Evolutionary conservation across 495 filamentous ascomycete species (phyloP), one percentile per base, ranked within the genome.

Genomic region (Penicillium goetzii): DNA sequence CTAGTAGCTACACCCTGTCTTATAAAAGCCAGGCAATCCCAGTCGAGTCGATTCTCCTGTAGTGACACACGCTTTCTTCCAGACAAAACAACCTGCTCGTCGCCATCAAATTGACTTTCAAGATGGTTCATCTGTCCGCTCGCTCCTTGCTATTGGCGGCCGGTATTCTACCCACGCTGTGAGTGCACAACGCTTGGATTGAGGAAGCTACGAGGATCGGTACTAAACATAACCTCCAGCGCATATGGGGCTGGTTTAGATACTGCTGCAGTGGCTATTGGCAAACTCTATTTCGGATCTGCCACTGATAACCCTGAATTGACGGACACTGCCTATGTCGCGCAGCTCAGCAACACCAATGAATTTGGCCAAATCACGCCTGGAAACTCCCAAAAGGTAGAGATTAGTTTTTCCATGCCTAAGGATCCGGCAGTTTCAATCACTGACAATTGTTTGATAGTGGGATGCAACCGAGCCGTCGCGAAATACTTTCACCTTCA

Each of bases 351-450:
- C 64, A 79, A 86, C 70, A 81, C 74, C 36, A 71, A 71, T 23
- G 85, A 88, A 66, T 87, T 87, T 60, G 85, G 86, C 32, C 79
- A 83, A 65, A 75, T 87, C 53, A 86, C 85, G 0, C 85, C 85
- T 0, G 85, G 80, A 28, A 89, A 89, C 68, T 78, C 82, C 15
- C 79, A 83, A 74, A 88, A 88, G 77, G 75, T 74, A 26, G 9
- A 26, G 9, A 41, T 17, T 33, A 1, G 19, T 26, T 2, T 2
- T 19, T 0, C 23, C 34, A 12, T 15, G 11, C 21, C 38, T 2
- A 4, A 36, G 17, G 25, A 0, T 1, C 23, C 1, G 0, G 23
- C 25, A 6, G 2, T 25, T 7, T 19, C 2, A 4, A 6, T 50
- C 3, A 30, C 57, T 67, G 28, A 59, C 49, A 23, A 14, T 50